phyloP scores from a whole-genome alignment of 139 green algal species.

The Edaphochlamys debaryana region DNA sequence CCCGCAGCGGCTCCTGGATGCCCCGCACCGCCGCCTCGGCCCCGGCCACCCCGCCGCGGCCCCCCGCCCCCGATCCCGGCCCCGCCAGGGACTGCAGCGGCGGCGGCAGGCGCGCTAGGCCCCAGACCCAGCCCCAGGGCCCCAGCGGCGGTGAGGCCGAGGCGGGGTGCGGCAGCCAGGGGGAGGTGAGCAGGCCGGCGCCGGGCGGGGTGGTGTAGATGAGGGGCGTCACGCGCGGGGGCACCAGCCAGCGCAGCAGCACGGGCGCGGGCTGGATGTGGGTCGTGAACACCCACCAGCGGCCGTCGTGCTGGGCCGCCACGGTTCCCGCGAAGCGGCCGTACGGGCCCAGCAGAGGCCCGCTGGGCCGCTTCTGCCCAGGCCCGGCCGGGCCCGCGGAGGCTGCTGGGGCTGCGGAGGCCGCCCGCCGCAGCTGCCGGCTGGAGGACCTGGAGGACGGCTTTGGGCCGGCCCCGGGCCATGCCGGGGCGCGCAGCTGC shows the following conservation, averaged over 20 bases:
- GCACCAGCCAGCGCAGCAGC: background rate
- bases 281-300: slow-evolving; percentile 34
- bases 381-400: no score
- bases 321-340: background rate
- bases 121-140: background rate
- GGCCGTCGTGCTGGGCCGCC: background rate
- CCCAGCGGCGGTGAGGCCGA: background rate
- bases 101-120: no score
- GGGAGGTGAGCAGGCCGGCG: background rate
- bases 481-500: background rate
- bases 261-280: background rate
- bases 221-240: background rate
- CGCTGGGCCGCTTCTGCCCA: no score
- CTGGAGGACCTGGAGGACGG: no score
- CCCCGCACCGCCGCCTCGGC: no score
- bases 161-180: background rate
- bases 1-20: background rate
- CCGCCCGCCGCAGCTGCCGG: no score
- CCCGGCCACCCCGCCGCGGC: no score
- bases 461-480: no score
- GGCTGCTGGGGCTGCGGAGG: no score
- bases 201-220: background rate
- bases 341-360: no score
- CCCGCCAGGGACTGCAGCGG: no score
- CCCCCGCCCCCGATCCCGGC: no score